A percentile compares a stretch with the other conserved stretches of the same genome.
Evolutionary conservation across 2,329 filamentous ascomycete species (phyloP).

Genomic region (Trichocomaceae sp.): DNA sequence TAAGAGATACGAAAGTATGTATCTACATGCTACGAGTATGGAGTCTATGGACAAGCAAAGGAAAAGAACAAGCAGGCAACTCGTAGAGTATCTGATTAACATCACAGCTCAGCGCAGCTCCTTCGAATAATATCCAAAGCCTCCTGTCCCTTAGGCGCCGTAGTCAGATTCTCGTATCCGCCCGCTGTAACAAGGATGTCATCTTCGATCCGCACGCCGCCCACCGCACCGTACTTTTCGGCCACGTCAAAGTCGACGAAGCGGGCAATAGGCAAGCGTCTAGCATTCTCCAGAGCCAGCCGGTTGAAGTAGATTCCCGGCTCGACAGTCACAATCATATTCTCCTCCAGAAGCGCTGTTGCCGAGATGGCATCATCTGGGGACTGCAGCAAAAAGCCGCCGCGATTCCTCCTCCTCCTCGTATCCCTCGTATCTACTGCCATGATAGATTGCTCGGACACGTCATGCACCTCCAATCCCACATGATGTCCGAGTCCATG

Average conservation of each 20-base stretch:
- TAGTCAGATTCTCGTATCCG: slow-evolving; percentile 67
- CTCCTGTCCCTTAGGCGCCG: slow-evolving; percentile 60
- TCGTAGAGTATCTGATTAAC: not conserved
- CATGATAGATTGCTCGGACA: slow-evolving; percentile 32
- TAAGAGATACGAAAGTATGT: no score
- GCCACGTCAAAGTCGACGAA: slow-evolving; percentile 37
- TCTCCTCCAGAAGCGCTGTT: slow-evolving; percentile 39
- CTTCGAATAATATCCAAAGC: slow-evolving; percentile 36
- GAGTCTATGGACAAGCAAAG: not conserved
- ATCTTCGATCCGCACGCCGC: slow-evolving; percentile 42
- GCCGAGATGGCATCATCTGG: slow-evolving; percentile 27
- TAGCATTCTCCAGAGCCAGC: slow-evolving; percentile 31
- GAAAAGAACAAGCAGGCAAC: not conserved
- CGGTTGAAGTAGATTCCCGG: slow-evolving; percentile 45
- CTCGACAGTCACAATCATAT: slow-evolving; percentile 53
- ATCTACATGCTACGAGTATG: no score
- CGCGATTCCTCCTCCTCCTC: slow-evolving; percentile 11
- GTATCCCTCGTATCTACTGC: slow-evolving; percentile 19
- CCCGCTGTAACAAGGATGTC: slow-evolving; percentile 65
- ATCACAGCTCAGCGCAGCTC: not conserved
- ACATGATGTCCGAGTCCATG: slow-evolving; percentile 55
- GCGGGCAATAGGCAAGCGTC: slow-evolving; percentile 24
- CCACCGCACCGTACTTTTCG: slow-evolving; percentile 35
- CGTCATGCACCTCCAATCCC: slow-evolving; percentile 41
- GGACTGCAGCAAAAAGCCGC: slow-evolving; percentile 17